Base-by-base conservation (phyloP, 2,329 filamentous ascomycete species). In the Epichloe gansuensis region DNA sequence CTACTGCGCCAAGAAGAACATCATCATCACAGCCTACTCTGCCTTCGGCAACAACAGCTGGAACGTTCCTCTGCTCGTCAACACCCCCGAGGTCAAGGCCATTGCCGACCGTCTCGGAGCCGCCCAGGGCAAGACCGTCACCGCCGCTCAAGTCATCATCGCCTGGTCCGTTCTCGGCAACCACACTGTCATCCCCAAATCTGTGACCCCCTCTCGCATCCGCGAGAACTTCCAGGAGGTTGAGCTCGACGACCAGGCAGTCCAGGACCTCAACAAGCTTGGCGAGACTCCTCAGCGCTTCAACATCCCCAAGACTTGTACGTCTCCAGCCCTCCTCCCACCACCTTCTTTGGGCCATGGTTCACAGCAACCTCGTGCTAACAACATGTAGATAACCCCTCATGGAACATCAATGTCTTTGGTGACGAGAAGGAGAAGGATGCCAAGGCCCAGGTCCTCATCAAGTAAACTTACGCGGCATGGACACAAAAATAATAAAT, bases 141-240 rank as follows among this genome's bases (percentile, higher is more conserved):
- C 69, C 12, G 63, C 67, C 15, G 71, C 71, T 44, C 71, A 74
- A 59, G 69, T 73, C 55, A 61, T 74, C 73, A 66, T 81, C 69
- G 63, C 82, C 71, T 82, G 81, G 80, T 65, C 71, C 71, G 64
- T 75, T 68, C 59, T 74, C 44, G 67, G 80, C 58, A 82, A 81
- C 51, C 82, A 82, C 68, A 79, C 74, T 59, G 85, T 89, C 58
- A 87, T 89, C 59, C 85, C 85, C 61, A 89, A 89, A 74, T 83
- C 77, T 21, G 83, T 87, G 56, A 87, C 77, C 52, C 74, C 80
- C 48, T 73, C 73, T 36, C 78, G 85, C 53, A 89, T 89, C 58
- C 71, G 77, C 61, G 75, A 73, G 61, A 89, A 89, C 74, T 87
- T 83, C 63, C 71, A 82, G 69, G 76, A 85, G 66, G 74, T 82